Base-by-base conservation (phyloP, 257 asterid genomes). In the Nemophila menziesii region DNA sequence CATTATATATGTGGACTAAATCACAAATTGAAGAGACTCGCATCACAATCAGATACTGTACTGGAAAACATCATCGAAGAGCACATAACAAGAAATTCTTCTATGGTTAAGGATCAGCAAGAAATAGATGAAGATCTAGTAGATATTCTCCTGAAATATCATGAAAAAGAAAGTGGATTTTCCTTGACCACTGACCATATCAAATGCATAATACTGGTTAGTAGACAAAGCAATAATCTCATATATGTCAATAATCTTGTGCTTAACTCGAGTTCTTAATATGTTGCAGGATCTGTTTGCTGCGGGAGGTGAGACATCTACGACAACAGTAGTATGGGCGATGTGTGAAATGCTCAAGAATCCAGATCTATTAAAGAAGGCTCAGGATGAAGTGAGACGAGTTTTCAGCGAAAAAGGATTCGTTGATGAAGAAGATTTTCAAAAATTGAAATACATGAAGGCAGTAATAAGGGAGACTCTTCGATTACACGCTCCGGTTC, bases 61-160 rank as follows among this genome's bases (percentile, higher is more conserved):
- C 51, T 66, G 1, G 66, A 64, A 15, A 20, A 22, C n/a, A 56
- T 71, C 17, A 22, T 74, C 20, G 39, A 10, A 4, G 68, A 60
- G 0, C 65, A 57, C 29, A 51, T 10, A 2, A 4, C 22, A 23
- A 24, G 17, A 15, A 47, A 18, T 8, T 0, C 15, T 7, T 26
- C 1, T 16, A 5, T 9, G 5, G 17, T 2, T 9, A 11, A 2
- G 11, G 46, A 18, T 3, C 39, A 45, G 18, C 27, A 21, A 16
- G 40, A 43, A 43, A 48, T 16, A 21, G 15, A n/a, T 0, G 47
- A 48, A n/a, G 46, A 52, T 49, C 27, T 54, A 1, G 39, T 67
- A 19, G 57, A 62, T 23, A 57, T 57, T 62, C 59, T 62, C 27
- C 42, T 57, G 8, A 49, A 24, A 48, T 36, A 44, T 34, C 56